Conservation (phyloP, 2,329 filamentous ascomycete genomes). For the Alternaria longipes region DNA sequence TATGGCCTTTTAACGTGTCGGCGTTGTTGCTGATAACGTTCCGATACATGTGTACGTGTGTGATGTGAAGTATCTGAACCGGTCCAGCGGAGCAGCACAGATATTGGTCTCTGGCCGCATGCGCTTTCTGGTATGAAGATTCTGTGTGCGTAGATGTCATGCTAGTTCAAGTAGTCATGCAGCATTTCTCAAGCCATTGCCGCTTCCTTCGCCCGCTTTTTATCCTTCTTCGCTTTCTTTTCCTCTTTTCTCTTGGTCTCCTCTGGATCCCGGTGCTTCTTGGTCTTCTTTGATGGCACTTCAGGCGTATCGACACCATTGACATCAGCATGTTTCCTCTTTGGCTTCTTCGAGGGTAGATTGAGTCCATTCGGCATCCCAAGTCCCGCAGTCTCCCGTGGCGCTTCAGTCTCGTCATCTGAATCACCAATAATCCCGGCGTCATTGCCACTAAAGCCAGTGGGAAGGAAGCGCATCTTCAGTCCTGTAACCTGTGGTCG, state of each 20-base stretch:
- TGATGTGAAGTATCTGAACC: neutral
- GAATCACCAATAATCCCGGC: slow-evolving; percentile 55
- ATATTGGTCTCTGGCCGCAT: neutral
- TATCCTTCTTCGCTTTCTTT: slow-evolving; percentile 51
- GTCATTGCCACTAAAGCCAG: slow-evolving; percentile 63
- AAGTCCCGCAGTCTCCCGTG: slow-evolving; percentile 30
- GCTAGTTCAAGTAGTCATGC: neutral
- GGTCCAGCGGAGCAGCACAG: neutral
- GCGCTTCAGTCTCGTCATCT: slow-evolving; percentile 56
- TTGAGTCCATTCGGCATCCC: slow-evolving; percentile 36
- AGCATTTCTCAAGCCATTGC: slow-evolving; percentile 24
- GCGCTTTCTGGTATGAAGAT: neutral
- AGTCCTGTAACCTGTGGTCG: slow-evolving; percentile 74
- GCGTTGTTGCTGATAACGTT: neutral
- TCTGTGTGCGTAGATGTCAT: neutral
- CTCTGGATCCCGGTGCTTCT: slow-evolving; percentile 48
- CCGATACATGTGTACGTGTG: neutral
- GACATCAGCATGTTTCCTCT: slow-evolving; percentile 51
- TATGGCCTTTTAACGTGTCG: neutral
- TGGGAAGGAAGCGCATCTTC: slow-evolving; percentile 72
- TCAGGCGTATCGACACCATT: slow-evolving; percentile 39
- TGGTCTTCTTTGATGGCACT: slow-evolving; percentile 51
- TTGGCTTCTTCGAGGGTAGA: slow-evolving; percentile 45
- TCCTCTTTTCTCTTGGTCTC: slow-evolving; percentile 50
- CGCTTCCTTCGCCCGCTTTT: slow-evolving; percentile 44